Evolutionary conservation across 2,329 filamentous ascomycete genomes (phyloP), one percentile per base, ranked within the genome.

Genomic region (Mycogone perniciosa): DNA sequence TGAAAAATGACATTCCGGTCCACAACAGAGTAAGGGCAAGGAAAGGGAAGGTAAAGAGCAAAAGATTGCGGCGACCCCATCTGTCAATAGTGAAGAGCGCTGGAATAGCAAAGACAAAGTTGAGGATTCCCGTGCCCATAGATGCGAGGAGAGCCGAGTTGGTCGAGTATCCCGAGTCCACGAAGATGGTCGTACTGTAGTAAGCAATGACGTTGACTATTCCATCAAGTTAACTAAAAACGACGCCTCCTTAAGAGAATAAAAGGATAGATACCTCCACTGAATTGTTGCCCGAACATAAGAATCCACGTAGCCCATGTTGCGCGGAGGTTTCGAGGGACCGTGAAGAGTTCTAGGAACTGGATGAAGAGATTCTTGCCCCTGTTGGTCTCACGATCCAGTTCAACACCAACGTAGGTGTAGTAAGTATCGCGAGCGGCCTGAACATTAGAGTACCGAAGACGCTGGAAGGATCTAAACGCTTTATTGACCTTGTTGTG

Each of bases 301-400:
- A 86, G 81, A 1, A 77, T 76, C 54, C 77, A 79, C 0, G 82
- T 80, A 4, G 83, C 83, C 35, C 81, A 71, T 2, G 81, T 84
- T 1, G 84, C 85, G 31, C 77, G 71, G 8, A 77, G 70, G 4
- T 79, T 68, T 31, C 80, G 71, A 2, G 77, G 73, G 42, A 82
- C 70, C 5, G 75, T 78, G 56, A 82, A 77, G 2, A 77, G 64
- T 57, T 82, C 75, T 20, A 70, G 46, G 45, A 79, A 74, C 8
- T 77, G 73, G 27, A 67, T 73, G 34, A 62, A 56, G 31, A 75
- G 33, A 51, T 76, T 76, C 53, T 71, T 77, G 45, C 68, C 70
- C 0, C 48, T 46, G n/a, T 70, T 54, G 6, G 49, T 50, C 51
- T 65, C 61, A 27, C 62, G 48, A 40, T 59, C 50, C 10, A 66